A percentile compares a stretch with the other conserved stretches of the same genome.
These are phyloP conservation scores for Fonsecaea monophora DNA, from an alignment of 2,329 filamentous ascomycete species.

Conservation along the genomic window DNA sequence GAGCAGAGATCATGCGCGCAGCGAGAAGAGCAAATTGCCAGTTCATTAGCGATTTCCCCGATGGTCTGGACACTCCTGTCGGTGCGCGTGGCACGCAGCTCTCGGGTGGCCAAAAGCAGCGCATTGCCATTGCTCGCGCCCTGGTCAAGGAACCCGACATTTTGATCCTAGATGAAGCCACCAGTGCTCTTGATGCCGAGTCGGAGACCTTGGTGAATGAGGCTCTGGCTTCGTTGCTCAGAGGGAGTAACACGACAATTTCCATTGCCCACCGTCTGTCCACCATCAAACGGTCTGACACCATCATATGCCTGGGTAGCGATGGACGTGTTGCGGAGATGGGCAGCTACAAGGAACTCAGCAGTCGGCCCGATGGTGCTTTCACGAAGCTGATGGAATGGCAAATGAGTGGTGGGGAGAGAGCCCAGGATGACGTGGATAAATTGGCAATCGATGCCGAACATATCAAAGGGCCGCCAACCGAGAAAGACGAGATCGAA, in stretches of 20 bases:
- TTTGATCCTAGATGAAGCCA: slow-evolving; percentile 93
- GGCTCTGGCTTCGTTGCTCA: slow-evolving; percentile 79
- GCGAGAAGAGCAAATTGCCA: slow-evolving; percentile 93
- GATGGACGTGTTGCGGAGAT: slow-evolving; percentile 91
- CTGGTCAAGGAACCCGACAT: slow-evolving; percentile 97
- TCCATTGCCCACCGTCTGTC: slow-evolving; percentile 95
- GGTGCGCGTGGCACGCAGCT: slow-evolving; percentile 91
- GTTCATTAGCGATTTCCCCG: slow-evolving; percentile 95
- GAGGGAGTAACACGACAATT: slow-evolving; percentile 92
- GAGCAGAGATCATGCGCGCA: slow-evolving; percentile 81
- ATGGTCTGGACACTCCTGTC: slow-evolving; percentile 91
- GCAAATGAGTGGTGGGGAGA: slow-evolving; percentile 89
- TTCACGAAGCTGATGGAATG: slow-evolving; percentile 98
- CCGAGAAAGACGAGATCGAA: slow-evolving; percentile 60
- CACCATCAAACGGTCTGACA: slow-evolving; percentile 94
- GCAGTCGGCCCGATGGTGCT: slow-evolving; percentile 74
- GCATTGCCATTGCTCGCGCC: slow-evolving; percentile 94
- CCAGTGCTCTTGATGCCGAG: slow-evolving; percentile 92
- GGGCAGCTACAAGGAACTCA: slow-evolving; percentile 80
- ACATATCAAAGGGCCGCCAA: slow-evolving; percentile 46
- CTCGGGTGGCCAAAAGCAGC: slow-evolving; percentile 95
- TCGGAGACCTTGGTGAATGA: slow-evolving; percentile 96
- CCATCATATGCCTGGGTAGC: slow-evolving; percentile 86
- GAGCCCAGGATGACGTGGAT: slow-evolving; percentile 29
- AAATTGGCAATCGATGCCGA: slow-evolving; percentile 40